phyloP scores from a whole-genome alignment of 352 stramenopile species.

The Phytophthora agathidicida region DNA sequence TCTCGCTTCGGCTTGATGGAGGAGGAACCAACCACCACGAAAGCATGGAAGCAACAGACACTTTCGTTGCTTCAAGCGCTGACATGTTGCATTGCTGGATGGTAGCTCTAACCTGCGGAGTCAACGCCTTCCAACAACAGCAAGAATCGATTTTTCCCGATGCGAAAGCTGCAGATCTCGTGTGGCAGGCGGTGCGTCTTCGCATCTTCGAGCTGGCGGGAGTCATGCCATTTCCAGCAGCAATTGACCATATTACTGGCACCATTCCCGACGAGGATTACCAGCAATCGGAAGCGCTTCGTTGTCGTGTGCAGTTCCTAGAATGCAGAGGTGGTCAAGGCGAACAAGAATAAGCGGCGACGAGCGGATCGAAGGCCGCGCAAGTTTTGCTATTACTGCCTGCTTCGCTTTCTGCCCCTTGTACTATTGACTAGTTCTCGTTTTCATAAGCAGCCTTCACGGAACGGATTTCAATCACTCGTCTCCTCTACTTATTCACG shows the following conservation, averaged over 20 bases:
- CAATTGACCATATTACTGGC: slow-evolving; percentile 15
- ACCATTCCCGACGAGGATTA: slow-evolving; percentile 13
- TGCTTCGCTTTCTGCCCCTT: too few relatives aligned
- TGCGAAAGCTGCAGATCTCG: slow-evolving; percentile 19
- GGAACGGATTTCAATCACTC: too few relatives aligned
- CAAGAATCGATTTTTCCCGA: background rate
- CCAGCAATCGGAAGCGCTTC: slow-evolving; percentile 8
- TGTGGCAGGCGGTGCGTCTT: slow-evolving; percentile 54
- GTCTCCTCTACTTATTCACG: too few relatives aligned
- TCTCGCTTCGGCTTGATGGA: slow-evolving; percentile 14
- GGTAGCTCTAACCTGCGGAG: slow-evolving; percentile 41
- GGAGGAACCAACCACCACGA: slow-evolving; percentile 7
- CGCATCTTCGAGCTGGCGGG: slow-evolving; percentile 49
- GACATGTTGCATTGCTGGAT: slow-evolving; percentile 40
- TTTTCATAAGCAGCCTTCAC: too few relatives aligned
- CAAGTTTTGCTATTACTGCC: too few relatives aligned
- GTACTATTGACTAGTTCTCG: too few relatives aligned
- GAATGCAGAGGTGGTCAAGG: too few relatives aligned
- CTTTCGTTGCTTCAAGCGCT: slow-evolving; percentile 6
- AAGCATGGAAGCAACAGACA: background rate
- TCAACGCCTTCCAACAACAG: slow-evolving; percentile 46
- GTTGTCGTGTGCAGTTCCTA: slow-evolving; percentile 12
- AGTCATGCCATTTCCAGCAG: slow-evolving; percentile 15
- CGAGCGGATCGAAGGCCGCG: too few relatives aligned
- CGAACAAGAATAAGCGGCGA: too few relatives aligned